Evolutionary conservation across 257 asterid species (phyloP).

Genomic region (Cordia subcordata): DNA sequence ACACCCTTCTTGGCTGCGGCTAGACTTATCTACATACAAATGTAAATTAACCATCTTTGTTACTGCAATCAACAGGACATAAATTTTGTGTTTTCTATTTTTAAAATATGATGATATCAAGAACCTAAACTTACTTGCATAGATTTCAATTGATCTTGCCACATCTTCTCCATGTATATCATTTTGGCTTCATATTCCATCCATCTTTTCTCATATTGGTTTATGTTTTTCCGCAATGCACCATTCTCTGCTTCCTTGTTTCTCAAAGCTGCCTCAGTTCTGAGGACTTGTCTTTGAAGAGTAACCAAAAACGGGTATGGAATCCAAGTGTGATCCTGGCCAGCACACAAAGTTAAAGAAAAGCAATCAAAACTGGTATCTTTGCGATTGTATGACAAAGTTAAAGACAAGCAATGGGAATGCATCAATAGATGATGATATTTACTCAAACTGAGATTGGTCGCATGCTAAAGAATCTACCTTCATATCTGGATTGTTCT

Average conservation of each 20-base stretch:
- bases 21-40: constrained; percentile 37
- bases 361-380: too few relatives aligned
- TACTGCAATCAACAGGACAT: neutral
- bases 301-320: constrained; percentile 31
- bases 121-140: constrained; percentile 45
- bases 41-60: neutral
- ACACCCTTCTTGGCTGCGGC: constrained; percentile 29
- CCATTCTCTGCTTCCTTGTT: constrained; percentile 50
- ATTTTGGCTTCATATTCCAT: constrained; percentile 47
- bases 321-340: constrained; percentile 32
- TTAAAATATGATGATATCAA: neutral
- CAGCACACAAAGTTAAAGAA: neutral
- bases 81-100: neutral
- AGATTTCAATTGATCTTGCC: constrained; percentile 73
- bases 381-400: too few relatives aligned
- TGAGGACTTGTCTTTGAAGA: constrained; percentile 49
- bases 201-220: constrained; percentile 47
- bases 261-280: constrained; percentile 54
- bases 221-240: constrained; percentile 31
- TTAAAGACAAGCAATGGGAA: too few relatives aligned
- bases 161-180: constrained; percentile 55
- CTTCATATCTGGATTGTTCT: constrained; percentile 19
- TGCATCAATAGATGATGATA: too few relatives aligned
- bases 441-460: neutral
- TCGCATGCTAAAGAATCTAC: constrained; percentile 11